Evolutionary conservation across 2,329 filamentous ascomycete genomes (phyloP).

Genomic region (Fusarium odoratissimum): DNA sequence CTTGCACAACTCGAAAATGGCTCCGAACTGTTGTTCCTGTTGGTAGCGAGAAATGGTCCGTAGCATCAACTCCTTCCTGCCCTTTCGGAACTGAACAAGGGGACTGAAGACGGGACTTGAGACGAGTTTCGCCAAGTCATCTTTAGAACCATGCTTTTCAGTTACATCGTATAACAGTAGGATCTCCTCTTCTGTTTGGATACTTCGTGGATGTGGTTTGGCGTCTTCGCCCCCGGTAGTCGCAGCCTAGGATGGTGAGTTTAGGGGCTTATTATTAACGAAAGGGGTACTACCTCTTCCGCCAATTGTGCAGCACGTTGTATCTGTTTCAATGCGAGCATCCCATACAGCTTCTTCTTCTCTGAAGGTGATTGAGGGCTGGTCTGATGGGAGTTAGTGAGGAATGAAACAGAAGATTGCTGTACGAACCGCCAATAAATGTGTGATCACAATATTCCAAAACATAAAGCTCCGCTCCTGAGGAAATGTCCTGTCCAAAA

Average conservation of each 20-base stretch:
- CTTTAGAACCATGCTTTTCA: slow-evolving; percentile 55
- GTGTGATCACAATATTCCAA: slow-evolving; percentile 66
- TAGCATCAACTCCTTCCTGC: slow-evolving; percentile 61
- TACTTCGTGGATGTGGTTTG: slow-evolving; percentile 45
- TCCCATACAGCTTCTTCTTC: slow-evolving; percentile 64
- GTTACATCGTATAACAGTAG: slow-evolving; percentile 62
- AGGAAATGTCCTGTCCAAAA: slow-evolving; percentile 63
- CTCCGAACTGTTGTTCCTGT: slow-evolving; percentile 55
- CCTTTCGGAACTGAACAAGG: slow-evolving; percentile 57
- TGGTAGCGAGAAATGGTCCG: slow-evolving; percentile 55
- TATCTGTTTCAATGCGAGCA: slow-evolving; percentile 63
- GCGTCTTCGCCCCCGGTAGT: slow-evolving; percentile 30
- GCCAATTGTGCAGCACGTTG: slow-evolving; percentile 61
- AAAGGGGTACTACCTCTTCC: slow-evolving; percentile 54
- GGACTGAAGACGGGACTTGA: slow-evolving; percentile 56
- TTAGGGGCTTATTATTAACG: too few relatives aligned
- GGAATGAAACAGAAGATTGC: background rate
- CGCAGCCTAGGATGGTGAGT: slow-evolving; percentile 32
- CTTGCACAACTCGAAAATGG: slow-evolving; percentile 57
- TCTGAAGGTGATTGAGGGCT: slow-evolving; percentile 59
- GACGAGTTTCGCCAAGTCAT: slow-evolving; percentile 56
- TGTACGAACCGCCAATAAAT: slow-evolving; percentile 63
- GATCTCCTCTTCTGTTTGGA: slow-evolving; percentile 63
- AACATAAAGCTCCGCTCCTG: slow-evolving; percentile 63
- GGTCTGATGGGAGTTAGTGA: slow-evolving; percentile 49